Evolutionary conservation across 1,284 basidiomycete species (phyloP).

Genomic region (Rhodotorula sp.): DNA sequence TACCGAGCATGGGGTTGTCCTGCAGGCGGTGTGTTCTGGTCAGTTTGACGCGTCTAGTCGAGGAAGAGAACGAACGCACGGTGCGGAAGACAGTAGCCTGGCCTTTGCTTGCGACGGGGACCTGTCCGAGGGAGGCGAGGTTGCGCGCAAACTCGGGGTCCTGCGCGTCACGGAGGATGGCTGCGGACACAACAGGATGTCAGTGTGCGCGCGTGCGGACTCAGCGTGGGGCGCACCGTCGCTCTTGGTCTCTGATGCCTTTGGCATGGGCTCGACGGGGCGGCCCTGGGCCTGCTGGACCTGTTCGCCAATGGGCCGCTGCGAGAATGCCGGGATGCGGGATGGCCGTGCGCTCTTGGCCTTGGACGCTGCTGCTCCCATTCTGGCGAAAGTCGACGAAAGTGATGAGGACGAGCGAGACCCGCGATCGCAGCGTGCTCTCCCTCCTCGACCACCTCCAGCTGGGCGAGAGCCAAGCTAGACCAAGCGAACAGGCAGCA

Average conservation of each 20-base stretch:
- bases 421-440: background rate
- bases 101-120: conserved; percentile 26
- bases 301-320: conserved; percentile 12
- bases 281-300: background rate
- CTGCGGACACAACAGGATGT: background rate
- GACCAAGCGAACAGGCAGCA: background rate
- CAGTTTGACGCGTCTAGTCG: too few relatives aligned
- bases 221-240: conserved; percentile 11
- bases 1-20: conserved; percentile 42
- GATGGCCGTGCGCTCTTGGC: conserved; percentile 3
- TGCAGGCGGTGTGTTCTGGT: background rate
- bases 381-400: background rate
- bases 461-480: too few relatives aligned
- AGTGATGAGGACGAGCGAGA: background rate
- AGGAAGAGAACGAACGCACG: conserved; percentile 1
- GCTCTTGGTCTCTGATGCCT: conserved; percentile 32
- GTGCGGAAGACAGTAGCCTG: conserved; percentile 11
- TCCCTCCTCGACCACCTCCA: background rate
- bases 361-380: conserved; percentile 6
- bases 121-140: conserved; percentile 29
- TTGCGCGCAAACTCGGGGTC: conserved; percentile 32
- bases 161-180: conserved; percentile 25
- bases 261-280: background rate
- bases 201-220: background rate
- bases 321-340: conserved; percentile 2